A percentile compares a stretch with the other conserved stretches of the same genome.
Evolutionary conservation across 805 yeast genomes (phyloP).

Genomic region (Candida oleophila): DNA sequence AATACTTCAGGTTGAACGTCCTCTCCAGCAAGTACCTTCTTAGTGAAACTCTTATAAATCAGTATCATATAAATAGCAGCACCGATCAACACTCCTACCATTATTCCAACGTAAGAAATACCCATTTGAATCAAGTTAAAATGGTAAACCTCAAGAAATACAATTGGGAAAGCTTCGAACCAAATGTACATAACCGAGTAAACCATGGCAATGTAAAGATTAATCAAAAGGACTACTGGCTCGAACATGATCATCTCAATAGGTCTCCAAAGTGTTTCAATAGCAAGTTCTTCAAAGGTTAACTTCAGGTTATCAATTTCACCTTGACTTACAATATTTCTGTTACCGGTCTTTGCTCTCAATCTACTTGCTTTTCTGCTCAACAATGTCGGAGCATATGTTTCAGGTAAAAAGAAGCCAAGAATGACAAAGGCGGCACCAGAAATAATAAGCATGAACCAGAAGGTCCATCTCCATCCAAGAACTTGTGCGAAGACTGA

Average conservation of each 20-base stretch:
- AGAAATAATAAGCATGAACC: slow-evolving; percentile 45
- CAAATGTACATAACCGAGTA: slow-evolving; percentile 55
- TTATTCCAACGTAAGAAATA: slow-evolving; percentile 43
- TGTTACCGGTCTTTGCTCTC: slow-evolving; percentile 49
- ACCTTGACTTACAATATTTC: slow-evolving; percentile 41
- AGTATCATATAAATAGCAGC: slow-evolving; percentile 25
- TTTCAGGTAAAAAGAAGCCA: slow-evolving; percentile 47
- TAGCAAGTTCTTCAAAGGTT: slow-evolving; percentile 17
- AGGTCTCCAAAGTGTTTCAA: slow-evolving; percentile 47
- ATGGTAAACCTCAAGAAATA: slow-evolving; percentile 42
- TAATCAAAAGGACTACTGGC: slow-evolving; percentile 56
- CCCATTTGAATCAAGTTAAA: slow-evolving; percentile 51
- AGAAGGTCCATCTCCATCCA: slow-evolving; percentile 53
- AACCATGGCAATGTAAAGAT: slow-evolving; percentile 49
- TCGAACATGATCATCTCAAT: slow-evolving; percentile 48
- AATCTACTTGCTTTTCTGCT: slow-evolving; percentile 48
- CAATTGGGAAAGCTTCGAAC: slow-evolving; percentile 64
- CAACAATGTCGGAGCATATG: slow-evolving; percentile 44
- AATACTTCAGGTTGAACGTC: slow-evolving; percentile 41
- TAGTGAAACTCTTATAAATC: slow-evolving; percentile 22
- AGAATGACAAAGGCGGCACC: slow-evolving; percentile 37
- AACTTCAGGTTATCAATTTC: slow-evolving; percentile 29
- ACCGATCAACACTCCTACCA: slow-evolving; percentile 46
- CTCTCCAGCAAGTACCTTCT: slow-evolving; percentile 19
- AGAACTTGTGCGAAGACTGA: slow-evolving; percentile 46